Conservation (phyloP, 176 grass and related monocot genomes). For the Areca catechu region DNA sequence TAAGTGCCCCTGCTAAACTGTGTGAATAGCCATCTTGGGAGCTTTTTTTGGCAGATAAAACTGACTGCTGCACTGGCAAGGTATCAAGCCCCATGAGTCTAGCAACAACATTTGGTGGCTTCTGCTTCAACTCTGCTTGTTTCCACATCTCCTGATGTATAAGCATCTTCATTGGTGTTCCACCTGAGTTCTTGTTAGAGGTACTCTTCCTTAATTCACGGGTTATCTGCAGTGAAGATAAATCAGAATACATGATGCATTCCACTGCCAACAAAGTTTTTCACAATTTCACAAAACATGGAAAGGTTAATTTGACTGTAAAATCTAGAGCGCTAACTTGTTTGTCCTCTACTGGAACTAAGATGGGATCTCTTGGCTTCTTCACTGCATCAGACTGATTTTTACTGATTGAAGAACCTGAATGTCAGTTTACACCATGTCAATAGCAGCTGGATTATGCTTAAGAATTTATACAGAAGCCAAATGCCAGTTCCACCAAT, state of each 20-base stretch:
- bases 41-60: conserved; percentile 5
- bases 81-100: conserved; percentile 84
- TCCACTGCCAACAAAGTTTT: background rate
- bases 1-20: conserved; percentile 16
- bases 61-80: conserved; percentile 32
- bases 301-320: too few relatives aligned
- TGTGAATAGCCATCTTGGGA: conserved; percentile 18
- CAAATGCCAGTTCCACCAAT: background rate
- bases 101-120: conserved; percentile 67
- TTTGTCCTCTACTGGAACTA: conserved; percentile 46
- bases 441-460: conserved; percentile 12
- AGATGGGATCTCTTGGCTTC: conserved; percentile 26
- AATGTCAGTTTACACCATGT: conserved; percentile 2
- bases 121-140: conserved; percentile 41
- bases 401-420: conserved; percentile 48
- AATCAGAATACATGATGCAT: conserved; percentile 2
- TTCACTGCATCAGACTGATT: conserved; percentile 25
- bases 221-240: conserved; percentile 25
- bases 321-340: conserved; percentile 27
- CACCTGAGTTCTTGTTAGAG: conserved; percentile 43
- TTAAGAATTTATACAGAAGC: background rate
- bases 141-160: conserved; percentile 89
- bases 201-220: conserved; percentile 30
- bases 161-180: conserved; percentile 64
- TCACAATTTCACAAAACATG: too few relatives aligned